Conservation (phyloP, 2,329 filamentous ascomycete genomes). For the Rugonectria rugulosa region DNA sequence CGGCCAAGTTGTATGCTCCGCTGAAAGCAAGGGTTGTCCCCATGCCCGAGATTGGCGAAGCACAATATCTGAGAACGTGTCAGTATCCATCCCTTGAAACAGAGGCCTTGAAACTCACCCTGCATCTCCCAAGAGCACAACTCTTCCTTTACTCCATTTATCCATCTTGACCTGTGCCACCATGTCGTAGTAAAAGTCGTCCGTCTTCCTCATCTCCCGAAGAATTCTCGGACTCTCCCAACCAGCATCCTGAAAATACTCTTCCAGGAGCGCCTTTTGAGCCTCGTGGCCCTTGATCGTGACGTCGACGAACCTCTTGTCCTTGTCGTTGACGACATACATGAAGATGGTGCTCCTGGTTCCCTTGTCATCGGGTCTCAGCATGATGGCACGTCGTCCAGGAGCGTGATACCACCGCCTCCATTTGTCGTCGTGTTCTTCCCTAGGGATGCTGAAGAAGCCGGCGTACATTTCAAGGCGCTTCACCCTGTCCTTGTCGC, state of each 20-base stretch:
- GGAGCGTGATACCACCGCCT: conserved; percentile 42
- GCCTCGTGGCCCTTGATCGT: conserved; percentile 34
- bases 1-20: conserved; percentile 60
- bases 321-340: conserved; percentile 37
- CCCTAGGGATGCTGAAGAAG: conserved; percentile 50
- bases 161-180: conserved; percentile 52
- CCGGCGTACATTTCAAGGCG: conserved; percentile 30
- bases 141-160: conserved; percentile 44
- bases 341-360: conserved; percentile 39
- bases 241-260: conserved; percentile 52
- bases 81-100: not conserved
- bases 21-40: conserved; percentile 55
- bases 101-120: conserved; percentile 24
- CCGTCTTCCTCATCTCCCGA: conserved; percentile 42
- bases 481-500: not conserved
- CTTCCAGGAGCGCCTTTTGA: conserved; percentile 49
- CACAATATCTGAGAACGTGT: conserved; percentile 44
- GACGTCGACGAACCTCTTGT: conserved; percentile 25
- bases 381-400: conserved; percentile 45
- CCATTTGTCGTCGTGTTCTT: conserved; percentile 35
- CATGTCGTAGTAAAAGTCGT: conserved; percentile 55
- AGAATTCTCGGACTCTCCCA: conserved; percentile 54
- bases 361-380: conserved; percentile 24
- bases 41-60: conserved; percentile 56
- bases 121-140: conserved; percentile 58